phyloP scores from a whole-genome alignment of 164 flowering plant species.

The Umbellularia californica region DNA sequence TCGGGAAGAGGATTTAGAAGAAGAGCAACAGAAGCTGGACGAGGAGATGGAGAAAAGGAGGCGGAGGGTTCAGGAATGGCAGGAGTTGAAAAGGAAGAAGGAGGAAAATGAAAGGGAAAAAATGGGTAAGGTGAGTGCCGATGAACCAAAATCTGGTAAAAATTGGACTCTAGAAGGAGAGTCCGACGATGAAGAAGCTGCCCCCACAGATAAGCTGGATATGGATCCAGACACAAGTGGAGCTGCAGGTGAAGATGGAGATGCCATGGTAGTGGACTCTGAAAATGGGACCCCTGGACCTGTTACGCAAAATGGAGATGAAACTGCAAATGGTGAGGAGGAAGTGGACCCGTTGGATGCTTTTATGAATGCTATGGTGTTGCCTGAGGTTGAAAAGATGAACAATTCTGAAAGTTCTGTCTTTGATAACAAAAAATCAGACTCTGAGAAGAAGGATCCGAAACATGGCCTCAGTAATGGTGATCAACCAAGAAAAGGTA shows the following conservation, averaged over 20 bases:
- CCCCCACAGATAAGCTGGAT: conserved; percentile 26
- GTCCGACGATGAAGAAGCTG: conserved; percentile 83
- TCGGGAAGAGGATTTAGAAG: conserved; percentile 71
- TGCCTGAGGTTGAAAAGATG: conserved; percentile 89
- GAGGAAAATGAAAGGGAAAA: conserved; percentile 79
- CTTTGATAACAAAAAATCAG: conserved; percentile 22
- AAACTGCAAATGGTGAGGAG: conserved; percentile 45
- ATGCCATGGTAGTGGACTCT: conserved; percentile 44
- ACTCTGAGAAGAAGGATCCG: conserved; percentile 27
- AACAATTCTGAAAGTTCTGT: conserved; percentile 22
- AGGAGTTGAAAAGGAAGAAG: conserved; percentile 72
- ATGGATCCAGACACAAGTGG: conserved; percentile 48
- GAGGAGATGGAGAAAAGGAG: conserved; percentile 96
- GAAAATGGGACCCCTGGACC: conserved; percentile 25
- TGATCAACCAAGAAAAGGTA: conserved; percentile 33
- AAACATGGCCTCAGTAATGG: conserved; percentile 28
- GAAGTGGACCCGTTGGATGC: conserved; percentile 97
- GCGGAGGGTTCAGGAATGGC: conserved; percentile 99
- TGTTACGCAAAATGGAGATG: conserved; percentile 24
- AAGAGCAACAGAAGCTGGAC: conserved; percentile 73
- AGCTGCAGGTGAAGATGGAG: conserved; percentile 29
- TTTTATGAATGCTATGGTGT: conserved; percentile 86
- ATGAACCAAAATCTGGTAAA: conserved; percentile 63
- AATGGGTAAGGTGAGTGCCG: conserved; percentile 39
- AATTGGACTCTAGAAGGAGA: conserved; percentile 95